phyloP scores from a whole-genome alignment of 2,329 filamentous ascomycete species.

The Hypoxylon rubiginosum region DNA sequence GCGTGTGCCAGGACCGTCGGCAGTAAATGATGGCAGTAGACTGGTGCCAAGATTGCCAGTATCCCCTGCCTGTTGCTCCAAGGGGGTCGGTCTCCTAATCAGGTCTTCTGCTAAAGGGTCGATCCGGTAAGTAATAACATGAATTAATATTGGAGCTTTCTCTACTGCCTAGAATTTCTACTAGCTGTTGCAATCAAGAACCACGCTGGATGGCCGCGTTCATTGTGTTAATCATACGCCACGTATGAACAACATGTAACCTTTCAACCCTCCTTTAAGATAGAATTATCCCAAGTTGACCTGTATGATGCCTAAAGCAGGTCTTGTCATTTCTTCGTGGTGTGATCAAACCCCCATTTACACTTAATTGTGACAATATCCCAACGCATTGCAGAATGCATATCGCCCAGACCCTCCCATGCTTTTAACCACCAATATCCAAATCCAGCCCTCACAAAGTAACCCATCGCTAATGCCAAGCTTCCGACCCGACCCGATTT shows the following conservation, averaged over 20 bases:
- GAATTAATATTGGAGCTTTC: neutral
- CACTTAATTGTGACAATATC: conserved; percentile 10
- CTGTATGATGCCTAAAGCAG: neutral
- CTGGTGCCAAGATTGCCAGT: conserved; percentile 30
- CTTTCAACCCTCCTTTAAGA: neutral
- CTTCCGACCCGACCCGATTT: conserved; percentile 37
- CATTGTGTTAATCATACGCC: neutral
- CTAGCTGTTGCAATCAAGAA: neutral
- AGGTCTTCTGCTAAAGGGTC: neutral
- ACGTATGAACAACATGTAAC: neutral
- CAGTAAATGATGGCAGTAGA: conserved; percentile 12
- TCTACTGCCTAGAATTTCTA: too few species aligned
- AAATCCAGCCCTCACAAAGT: conserved; percentile 25
- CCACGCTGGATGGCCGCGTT: neutral
- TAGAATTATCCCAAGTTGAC: neutral
- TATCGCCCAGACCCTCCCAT: conserved; percentile 24
- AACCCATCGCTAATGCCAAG: conserved; percentile 40
- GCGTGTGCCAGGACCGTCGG: conserved; percentile 11
- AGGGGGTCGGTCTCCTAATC: neutral
- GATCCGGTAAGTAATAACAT: neutral
- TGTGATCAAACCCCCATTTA: conserved; percentile 7
- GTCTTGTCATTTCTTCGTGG: conserved; percentile 3
- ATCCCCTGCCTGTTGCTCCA: conserved; percentile 25
- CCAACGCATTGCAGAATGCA: conserved; percentile 34
- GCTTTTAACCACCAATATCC: conserved; percentile 26